Conservation (phyloP, 306 rosid species). For the Quercus parvula region DNA sequence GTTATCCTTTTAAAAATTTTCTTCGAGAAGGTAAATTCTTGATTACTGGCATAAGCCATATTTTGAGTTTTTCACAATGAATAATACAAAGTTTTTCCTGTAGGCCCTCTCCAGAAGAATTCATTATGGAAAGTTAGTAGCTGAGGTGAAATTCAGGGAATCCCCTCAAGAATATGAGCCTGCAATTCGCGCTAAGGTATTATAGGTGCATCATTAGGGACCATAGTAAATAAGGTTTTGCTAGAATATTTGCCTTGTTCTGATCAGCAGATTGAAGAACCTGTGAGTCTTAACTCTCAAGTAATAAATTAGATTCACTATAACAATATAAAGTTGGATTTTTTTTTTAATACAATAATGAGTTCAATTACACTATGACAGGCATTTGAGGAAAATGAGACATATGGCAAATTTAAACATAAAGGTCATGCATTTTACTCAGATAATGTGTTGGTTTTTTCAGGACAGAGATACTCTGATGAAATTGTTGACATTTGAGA, state of each 20-base stretch:
- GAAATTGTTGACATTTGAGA: constrained; percentile 71
- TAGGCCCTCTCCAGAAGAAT: constrained; percentile 92
- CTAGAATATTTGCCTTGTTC: neutral
- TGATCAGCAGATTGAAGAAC: neutral
- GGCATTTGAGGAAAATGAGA: no score
- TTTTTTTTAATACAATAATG: neutral
- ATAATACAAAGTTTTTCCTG: neutral
- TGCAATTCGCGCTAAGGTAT: constrained; percentile 79
- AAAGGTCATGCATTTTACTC: neutral
- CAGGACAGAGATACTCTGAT: constrained; percentile 80
- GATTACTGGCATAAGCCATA: neutral
- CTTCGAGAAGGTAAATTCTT: neutral
- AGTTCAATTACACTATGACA: no score
- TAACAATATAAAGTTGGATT: no score
- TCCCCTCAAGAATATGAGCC: constrained; percentile 77
- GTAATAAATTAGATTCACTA: no score
- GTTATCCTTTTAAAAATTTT: neutral
- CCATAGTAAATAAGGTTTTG: neutral
- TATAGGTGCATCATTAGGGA: neutral
- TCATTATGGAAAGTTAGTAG: constrained; percentile 90
- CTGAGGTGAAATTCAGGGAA: constrained; percentile 84
- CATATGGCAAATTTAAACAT: no score
- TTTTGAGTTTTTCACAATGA: neutral
- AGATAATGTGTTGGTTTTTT: neutral
- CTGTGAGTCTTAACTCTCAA: no score